phyloP scores from a whole-genome alignment of 306 rosid genomes.

The Cicer cuneatum region DNA sequence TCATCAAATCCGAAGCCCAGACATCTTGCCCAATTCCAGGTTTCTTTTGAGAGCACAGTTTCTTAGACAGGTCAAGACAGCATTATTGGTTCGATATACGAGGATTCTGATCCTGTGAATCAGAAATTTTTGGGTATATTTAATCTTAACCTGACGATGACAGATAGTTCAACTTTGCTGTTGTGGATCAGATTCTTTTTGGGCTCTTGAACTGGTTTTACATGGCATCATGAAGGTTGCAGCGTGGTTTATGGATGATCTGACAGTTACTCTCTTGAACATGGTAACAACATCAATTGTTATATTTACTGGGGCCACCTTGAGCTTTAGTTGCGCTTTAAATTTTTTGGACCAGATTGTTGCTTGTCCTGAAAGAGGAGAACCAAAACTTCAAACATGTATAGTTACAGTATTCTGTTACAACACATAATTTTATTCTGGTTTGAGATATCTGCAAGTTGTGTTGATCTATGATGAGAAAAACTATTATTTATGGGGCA shows the following conservation, averaged over 20 bases:
- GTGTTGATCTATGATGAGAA: not conserved
- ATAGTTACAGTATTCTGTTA: constrained; percentile 58
- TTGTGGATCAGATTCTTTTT: constrained; percentile 47
- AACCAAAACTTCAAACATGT: constrained; percentile 61
- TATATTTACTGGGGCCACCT: constrained; percentile 54
- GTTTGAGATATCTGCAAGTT: constrained; percentile 37
- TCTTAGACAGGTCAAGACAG: constrained; percentile 41
- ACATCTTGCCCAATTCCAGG: constrained; percentile 63
- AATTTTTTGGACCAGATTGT: constrained; percentile 42
- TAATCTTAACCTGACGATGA: constrained; percentile 46
- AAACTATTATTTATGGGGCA: not conserved
- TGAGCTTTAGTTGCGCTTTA: constrained; percentile 42
- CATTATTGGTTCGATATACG: constrained; percentile 39
- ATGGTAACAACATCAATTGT: constrained; percentile 55
- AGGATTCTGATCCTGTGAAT: constrained; percentile 47
- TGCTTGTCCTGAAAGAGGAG: constrained; percentile 46
- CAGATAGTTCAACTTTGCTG: constrained; percentile 38
- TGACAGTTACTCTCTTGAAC: constrained; percentile 59
- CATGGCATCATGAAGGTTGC: constrained; percentile 31
- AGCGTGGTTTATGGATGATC: constrained; percentile 49
- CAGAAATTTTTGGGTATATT: constrained; percentile 44
- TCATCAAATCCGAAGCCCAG: constrained; percentile 74
- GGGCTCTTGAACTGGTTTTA: constrained; percentile 44
- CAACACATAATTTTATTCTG: constrained; percentile 50
- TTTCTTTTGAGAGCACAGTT: constrained; percentile 75